Base-by-base conservation (phyloP, 1,139 yeast species). In the Protomyces pachydermus region DNA sequence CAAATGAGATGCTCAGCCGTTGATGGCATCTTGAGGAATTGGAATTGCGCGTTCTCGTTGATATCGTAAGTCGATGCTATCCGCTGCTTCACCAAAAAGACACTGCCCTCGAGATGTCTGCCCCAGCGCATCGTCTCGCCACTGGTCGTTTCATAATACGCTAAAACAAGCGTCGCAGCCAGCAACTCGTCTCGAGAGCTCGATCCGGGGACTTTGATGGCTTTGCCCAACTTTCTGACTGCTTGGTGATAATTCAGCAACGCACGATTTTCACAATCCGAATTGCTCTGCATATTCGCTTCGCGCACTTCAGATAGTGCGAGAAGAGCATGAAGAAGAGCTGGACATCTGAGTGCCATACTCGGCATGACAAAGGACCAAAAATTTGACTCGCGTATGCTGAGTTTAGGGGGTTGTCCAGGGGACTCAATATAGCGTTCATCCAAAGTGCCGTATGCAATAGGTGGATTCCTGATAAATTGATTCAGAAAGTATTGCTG, bases 41-140 rank as follows among this genome's bases (percentile, higher is more conserved):
- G 37, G 46, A 28, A 60, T n/a, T 23, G 37, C 3, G 37, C 54
- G 18, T 54, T 34, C 18, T 53, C 35, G 18, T 51, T 32, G 16
- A 12, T 12, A 10, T 32, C 14, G 34, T 58, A 52, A 10, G 28
- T 39, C 8, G 28, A n/a, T 9, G 34, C 20, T 50, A 58, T 58
- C 18, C 52, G 62, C 18, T 39, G 37, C 25, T 45, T 56, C 32
- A 66, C 57, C 39, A 67, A 10, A 35, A 58, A 34, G 34, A 62
- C 48, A 12, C 67, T 67, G 20, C 67, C 68, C 45, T 37, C 45
- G 4, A 67, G 48, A 51, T 67, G 68, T n/a, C 68, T 54, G 3
- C 67, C 67, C 68, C 68, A 65, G 52, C 60, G 62, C 42, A 64
- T 65, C 38, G 64, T 63, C 38, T 64, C 68, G 37, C 68, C 68